These are phyloP conservation scores for Lantana camara DNA, from an alignment of 257 asterid genomes.

Conservation along the genomic window DNA sequence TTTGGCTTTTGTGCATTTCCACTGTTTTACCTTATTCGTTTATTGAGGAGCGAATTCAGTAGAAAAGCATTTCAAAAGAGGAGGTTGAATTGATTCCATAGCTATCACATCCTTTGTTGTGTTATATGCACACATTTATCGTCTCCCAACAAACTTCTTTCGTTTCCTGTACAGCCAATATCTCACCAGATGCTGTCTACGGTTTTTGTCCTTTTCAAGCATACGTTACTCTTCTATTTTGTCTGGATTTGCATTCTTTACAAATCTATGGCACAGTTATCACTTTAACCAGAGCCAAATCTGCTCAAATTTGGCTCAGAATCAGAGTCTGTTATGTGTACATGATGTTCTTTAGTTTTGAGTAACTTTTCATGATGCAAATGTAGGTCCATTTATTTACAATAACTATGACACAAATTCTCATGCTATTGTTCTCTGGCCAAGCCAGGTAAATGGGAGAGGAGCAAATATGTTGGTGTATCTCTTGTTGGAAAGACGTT, in stretches of 20 bases:
- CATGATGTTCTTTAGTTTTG: background rate
- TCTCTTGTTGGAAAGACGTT: conserved; percentile 94
- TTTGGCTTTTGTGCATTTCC: background rate
- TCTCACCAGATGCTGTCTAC: background rate
- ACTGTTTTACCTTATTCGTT: background rate
- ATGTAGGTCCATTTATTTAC: background rate
- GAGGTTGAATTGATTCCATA: background rate
- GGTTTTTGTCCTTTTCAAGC: background rate
- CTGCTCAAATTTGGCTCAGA: background rate
- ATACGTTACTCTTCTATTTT: background rate
- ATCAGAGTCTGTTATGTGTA: background rate
- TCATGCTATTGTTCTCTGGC: conserved; percentile 14
- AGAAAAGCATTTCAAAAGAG: background rate
- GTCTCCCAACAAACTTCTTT: background rate
- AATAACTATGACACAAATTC: background rate
- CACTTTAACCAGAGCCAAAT: background rate
- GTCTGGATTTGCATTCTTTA: background rate
- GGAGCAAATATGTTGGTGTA: conserved; percentile 92
- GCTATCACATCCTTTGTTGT: background rate
- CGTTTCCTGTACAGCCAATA: background rate
- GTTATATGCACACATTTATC: background rate
- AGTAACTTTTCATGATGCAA: background rate
- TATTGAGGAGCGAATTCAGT: background rate
- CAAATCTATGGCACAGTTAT: background rate
- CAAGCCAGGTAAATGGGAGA: conserved; percentile 76